phyloP scores from a whole-genome alignment of 768 basidiomycete genomes.

The Trametes cinnabarina region DNA sequence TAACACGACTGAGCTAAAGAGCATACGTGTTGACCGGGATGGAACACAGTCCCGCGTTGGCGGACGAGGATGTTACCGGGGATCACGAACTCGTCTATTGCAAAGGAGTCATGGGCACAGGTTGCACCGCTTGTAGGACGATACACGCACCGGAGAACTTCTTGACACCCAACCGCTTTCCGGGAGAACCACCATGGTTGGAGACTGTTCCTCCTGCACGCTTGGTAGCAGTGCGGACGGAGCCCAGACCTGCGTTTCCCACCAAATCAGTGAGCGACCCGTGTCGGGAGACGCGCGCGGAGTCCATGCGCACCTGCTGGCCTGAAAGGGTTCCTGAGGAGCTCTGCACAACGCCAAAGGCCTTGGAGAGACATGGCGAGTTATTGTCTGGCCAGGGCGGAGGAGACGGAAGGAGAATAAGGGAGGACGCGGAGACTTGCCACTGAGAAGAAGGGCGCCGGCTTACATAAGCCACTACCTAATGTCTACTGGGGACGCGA shows the following conservation, averaged over 20 bases:
- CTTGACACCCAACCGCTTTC: slow-evolving; percentile 92
- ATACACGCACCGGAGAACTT: slow-evolving; percentile 80
- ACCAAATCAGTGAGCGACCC: too few species aligned
- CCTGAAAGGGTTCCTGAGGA: slow-evolving; percentile 16
- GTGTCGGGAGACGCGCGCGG: not conserved
- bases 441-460: too few species aligned
- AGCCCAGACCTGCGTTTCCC: slow-evolving; percentile 47
- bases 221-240: slow-evolving; percentile 93
- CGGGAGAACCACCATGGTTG: slow-evolving; percentile 91
- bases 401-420: not conserved
- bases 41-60: slow-evolving; percentile 90
- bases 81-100: slow-evolving; percentile 80
- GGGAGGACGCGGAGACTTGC: slow-evolving; percentile 9
- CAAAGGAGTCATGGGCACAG: not conserved
- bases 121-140: not conserved
- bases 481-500: slow-evolving; percentile 10
- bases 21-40: slow-evolving; percentile 89
- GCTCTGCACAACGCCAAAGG: slow-evolving; percentile 11
- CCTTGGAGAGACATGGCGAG: slow-evolving; percentile 18
- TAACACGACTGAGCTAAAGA: not conserved
- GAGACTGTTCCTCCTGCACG: slow-evolving; percentile 91
- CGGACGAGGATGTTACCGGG: slow-evolving; percentile 96
- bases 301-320: slow-evolving; percentile 7
- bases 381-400: slow-evolving; percentile 1
- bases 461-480: slow-evolving; percentile 20